Evolutionary conservation across 2,329 filamentous ascomycete species (phyloP), one percentile per base, ranked within the genome.

Genomic region (Trichoderma asperellum): DNA sequence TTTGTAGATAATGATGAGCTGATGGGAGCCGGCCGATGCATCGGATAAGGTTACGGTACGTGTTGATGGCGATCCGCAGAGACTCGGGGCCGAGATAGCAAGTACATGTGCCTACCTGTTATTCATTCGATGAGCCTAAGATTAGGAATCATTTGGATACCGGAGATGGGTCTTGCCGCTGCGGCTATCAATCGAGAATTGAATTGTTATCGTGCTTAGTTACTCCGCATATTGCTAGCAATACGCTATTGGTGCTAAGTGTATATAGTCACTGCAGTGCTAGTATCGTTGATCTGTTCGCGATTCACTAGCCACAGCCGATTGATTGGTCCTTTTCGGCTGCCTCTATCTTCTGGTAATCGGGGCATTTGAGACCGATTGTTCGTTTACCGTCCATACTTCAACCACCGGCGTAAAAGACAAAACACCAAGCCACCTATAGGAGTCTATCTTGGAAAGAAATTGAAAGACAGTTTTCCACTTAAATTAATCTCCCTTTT

Each of bases 1-100:
- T 7, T 6, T n/a, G 40, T n/a, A 43, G 40, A 43, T 43, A n/a
- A 34, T 7, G 7, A 55, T 64, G 47, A 55, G 32, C 61, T 64
- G 61, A 64, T 64, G 60, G 61, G 32, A 64, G 61, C 61, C 37
- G 40, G 35, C 24, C n/a, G 49, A 56, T 56, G 27, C 24, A n/a
- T 43, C 4, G 49, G 16, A 52, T 52, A 32, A 10, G 27, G 40
- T 21, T 35, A 40, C 29, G 60, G 10, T 62, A 18, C 21, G 18
- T 61, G 29, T 12, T 24, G 21, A 11, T 37, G 35, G n/a, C 21
- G 24, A 24, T 27, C 40, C 18, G 40, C 18, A 47, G 18, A 47
- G 40, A n/a, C 11, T n/a, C 12, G 10, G 21, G 24, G 7, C 27
- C 5, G 6, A 43, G 37, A 47, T 29, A 53, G 8, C 49, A 5